phyloP scores from a whole-genome alignment of 352 stramenopile species.

The Globisporangium parvum region DNA sequence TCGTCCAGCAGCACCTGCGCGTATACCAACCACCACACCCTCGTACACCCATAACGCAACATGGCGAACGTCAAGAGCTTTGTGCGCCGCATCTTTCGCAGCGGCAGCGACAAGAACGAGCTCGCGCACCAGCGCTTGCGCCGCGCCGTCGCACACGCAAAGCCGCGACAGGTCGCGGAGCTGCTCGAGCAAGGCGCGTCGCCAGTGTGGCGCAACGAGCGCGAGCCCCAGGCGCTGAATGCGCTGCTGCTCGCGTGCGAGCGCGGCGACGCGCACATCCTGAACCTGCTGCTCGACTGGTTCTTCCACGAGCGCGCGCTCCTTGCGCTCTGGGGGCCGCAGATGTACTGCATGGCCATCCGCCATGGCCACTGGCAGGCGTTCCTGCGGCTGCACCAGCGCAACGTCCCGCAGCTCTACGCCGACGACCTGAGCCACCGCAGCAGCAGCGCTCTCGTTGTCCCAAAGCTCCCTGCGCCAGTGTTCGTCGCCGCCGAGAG shows the following conservation, averaged over 20 bases:
- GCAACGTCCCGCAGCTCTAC: conserved; percentile 21
- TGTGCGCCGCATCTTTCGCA: conserved; percentile 41
- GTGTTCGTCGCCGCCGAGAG: conserved; percentile 56
- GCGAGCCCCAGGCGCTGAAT: conserved; percentile 36
- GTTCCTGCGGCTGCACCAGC: conserved; percentile 51
- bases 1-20: background rate
- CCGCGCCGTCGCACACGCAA: conserved; percentile 40
- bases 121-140: conserved; percentile 46
- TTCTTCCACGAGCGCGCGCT: conserved; percentile 44
- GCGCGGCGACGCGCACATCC: conserved; percentile 34
- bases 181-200: conserved; percentile 53
- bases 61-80: conserved; percentile 43
- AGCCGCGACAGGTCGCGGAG: conserved; percentile 38
- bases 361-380: conserved; percentile 49
- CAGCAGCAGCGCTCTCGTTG: background rate
- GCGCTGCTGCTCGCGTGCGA: conserved; percentile 59
- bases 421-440: conserved; percentile 7
- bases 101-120: conserved; percentile 8
- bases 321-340: conserved; percentile 38
- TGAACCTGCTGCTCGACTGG: conserved; percentile 55
- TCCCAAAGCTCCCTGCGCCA: conserved; percentile 41
- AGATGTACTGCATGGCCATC: conserved; percentile 71
- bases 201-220: conserved; percentile 39
- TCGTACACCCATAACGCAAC: background rate
- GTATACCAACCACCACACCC: background rate